Evolutionary conservation across 1,139 yeast species (phyloP).

Genomic region (Diutina siamensis): DNA sequence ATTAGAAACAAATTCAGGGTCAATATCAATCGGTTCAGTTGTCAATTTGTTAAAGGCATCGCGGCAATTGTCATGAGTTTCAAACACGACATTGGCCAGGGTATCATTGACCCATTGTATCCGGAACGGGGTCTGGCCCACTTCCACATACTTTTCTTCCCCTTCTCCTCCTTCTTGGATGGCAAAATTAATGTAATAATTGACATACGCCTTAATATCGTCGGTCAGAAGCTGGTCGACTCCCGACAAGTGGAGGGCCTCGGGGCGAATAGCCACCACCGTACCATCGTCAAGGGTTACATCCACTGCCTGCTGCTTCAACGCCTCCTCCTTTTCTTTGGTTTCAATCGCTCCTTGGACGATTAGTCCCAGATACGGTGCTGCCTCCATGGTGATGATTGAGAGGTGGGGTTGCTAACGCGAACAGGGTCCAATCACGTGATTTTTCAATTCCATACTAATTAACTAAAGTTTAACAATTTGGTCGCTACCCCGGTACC

Average conservation of each 20-base stretch:
- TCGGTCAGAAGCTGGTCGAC: conserved; percentile 60
- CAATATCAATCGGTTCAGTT: conserved; percentile 3
- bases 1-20: conserved; percentile 10
- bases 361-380: conserved; percentile 2
- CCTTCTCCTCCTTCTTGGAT: conserved; percentile 5
- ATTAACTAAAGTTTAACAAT: conserved; percentile 1
- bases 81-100: conserved; percentile 43
- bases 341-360: background rate
- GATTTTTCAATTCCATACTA: too few species aligned
- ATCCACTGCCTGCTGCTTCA: background rate
- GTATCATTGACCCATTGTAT: conserved; percentile 67
- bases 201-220: conserved; percentile 48
- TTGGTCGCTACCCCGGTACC: background rate
- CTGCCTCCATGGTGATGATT: background rate
- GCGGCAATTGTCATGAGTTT: conserved; percentile 29
- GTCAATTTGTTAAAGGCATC: conserved; percentile 26
- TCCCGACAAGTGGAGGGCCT: conserved; percentile 45
- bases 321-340: background rate
- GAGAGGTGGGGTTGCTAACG: too few species aligned
- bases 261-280: conserved; percentile 28
- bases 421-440: too few species aligned
- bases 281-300: conserved; percentile 13
- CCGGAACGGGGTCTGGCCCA: conserved; percentile 18
- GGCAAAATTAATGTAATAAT: conserved; percentile 32
- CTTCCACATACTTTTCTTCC: conserved; percentile 10